Percentiles rank a stretch among this genome's conserved stretches.
Evolutionary conservation across 129 eudicot genomes (phyloP).

Genomic region (Smallanthus sonchifolius): DNA sequence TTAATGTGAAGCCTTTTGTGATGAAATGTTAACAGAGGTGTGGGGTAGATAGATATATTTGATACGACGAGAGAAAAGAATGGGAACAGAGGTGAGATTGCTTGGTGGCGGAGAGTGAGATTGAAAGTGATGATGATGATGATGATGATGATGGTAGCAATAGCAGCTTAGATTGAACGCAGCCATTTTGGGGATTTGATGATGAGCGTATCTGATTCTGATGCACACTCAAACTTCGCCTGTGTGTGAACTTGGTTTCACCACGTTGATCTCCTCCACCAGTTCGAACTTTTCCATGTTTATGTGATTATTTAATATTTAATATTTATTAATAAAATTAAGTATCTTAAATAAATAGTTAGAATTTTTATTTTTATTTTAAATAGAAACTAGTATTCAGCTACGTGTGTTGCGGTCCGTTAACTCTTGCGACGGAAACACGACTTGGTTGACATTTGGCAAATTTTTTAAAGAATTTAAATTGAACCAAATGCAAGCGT

Average conservation of each 20-base stretch:
- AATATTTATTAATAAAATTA: too few species aligned
- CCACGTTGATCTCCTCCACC: not conserved
- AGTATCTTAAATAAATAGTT: too few species aligned
- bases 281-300: too few species aligned
- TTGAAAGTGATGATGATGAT: not conserved
- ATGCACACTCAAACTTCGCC: not conserved
- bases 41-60: not conserved
- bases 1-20: slow-evolving; percentile 4
- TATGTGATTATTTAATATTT: too few species aligned
- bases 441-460: too few species aligned
- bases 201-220: slow-evolving; percentile 13
- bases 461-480: too few species aligned
- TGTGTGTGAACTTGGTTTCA: slow-evolving; percentile 3
- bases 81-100: slow-evolving; percentile 1
- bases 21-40: not conserved
- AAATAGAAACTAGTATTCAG: too few species aligned
- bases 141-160: too few species aligned
- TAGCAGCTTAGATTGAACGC: slow-evolving; percentile 21
- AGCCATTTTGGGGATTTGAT: slow-evolving; percentile 18
- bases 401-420: too few species aligned
- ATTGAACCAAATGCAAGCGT: too few species aligned
- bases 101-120: not conserved
- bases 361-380: too few species aligned
- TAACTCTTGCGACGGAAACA: too few species aligned
- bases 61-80: slow-evolving; percentile 5